phyloP scores from a whole-genome alignment of 2,329 filamentous ascomycete genomes.

The Botryotinia convoluta region DNA sequence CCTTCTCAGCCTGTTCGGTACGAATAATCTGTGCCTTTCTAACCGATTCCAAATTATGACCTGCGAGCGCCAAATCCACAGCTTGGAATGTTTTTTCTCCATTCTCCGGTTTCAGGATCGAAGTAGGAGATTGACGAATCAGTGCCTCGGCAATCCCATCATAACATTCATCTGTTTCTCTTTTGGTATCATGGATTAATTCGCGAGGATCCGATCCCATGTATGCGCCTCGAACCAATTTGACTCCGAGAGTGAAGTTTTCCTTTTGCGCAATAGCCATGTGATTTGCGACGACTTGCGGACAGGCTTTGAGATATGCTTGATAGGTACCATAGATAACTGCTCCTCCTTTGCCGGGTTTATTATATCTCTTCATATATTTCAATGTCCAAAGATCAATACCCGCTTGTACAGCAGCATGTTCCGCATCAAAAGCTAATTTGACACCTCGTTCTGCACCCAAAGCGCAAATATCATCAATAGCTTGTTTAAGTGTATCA shows the following conservation, averaged over 20 bases:
- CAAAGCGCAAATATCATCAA: constrained; percentile 71
- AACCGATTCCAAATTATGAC: constrained; percentile 77
- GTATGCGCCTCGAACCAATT: constrained; percentile 75
- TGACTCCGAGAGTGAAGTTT: constrained; percentile 67
- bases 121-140: constrained; percentile 60
- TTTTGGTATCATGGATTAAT: constrained; percentile 70
- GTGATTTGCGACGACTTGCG: constrained; percentile 56
- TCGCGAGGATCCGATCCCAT: constrained; percentile 66
- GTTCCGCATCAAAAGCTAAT: constrained; percentile 83
- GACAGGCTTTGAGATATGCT: constrained; percentile 67
- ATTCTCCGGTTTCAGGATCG: constrained; percentile 47
- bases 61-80: constrained; percentile 69
- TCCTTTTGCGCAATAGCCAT: constrained; percentile 56
- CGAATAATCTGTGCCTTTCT: constrained; percentile 53
- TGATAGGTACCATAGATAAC: constrained; percentile 81
- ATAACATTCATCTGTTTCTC: constrained; percentile 69
- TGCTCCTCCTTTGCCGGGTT: constrained; percentile 52
- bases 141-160: constrained; percentile 68
- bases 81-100: constrained; percentile 50
- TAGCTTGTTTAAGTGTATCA: constrained; percentile 62
- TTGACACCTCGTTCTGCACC: constrained; percentile 67
- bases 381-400: constrained; percentile 77
- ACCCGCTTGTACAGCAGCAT: constrained; percentile 72
- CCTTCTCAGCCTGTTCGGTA: constrained; percentile 41
- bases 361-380: constrained; percentile 78